Percentiles rank a stretch among this genome's conserved stretches.
These are phyloP conservation scores for Purshia tridentata DNA, from an alignment of 306 rosid genomes.

Conservation along the genomic window DNA sequence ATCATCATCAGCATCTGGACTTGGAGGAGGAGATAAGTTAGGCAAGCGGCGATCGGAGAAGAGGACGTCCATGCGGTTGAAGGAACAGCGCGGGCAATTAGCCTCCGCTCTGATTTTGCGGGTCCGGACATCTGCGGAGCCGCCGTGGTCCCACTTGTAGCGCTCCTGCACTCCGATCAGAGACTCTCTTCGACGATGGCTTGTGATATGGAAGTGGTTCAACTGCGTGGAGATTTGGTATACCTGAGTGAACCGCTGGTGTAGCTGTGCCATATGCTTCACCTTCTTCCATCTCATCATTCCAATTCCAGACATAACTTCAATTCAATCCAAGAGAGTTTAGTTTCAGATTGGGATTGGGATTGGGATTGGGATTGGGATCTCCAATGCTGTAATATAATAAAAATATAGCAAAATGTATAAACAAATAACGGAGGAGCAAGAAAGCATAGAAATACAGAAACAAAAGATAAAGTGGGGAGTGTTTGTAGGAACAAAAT, in stretches of 20 bases:
- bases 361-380: background rate
- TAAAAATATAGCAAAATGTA: background rate
- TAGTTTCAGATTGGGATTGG: background rate
- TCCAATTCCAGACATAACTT: constrained; percentile 36
- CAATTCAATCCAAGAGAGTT: background rate
- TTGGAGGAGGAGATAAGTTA: constrained; percentile 30
- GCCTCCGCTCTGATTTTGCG: constrained; percentile 88
- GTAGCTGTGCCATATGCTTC: constrained; percentile 40
- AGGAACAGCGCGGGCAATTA: constrained; percentile 83
- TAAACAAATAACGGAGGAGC: too few relatives aligned
- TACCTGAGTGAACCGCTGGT: constrained; percentile 39
- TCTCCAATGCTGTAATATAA: constrained; percentile 1
- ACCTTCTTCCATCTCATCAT: constrained; percentile 66
- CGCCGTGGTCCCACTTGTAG: constrained; percentile 94
- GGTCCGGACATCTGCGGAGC: constrained; percentile 54
- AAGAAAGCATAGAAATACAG: background rate
- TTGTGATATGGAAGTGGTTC: constrained; percentile 40
- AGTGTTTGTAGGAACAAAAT: constrained; percentile 12
- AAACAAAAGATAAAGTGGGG: constrained; percentile 3
- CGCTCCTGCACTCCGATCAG: constrained; percentile 70
- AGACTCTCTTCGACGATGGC: constrained; percentile 51
- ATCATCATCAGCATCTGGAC: background rate
- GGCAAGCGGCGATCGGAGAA: constrained; percentile 64
- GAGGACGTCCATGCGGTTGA: constrained; percentile 63
- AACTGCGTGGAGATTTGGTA: constrained; percentile 54